phyloP scores from a whole-genome alignment of 768 basidiomycete species.

The Phaeotremella fagi region DNA sequence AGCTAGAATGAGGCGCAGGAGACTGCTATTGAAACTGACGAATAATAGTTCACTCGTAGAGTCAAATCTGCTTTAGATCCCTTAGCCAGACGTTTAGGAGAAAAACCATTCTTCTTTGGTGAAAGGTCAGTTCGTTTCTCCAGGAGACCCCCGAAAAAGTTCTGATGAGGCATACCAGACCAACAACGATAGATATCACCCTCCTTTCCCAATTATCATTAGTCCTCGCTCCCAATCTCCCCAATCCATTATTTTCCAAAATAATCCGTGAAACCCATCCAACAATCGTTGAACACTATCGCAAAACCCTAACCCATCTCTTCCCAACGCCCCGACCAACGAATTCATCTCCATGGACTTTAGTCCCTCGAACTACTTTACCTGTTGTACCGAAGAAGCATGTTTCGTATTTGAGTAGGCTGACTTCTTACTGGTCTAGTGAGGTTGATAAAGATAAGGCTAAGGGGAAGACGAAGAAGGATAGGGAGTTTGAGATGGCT shows the following conservation, averaged over 20 bases:
- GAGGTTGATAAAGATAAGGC: constrained; percentile 1
- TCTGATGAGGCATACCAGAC: constrained; percentile 14
- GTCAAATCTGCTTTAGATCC: constrained; percentile 28
- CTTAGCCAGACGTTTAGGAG: constrained; percentile 18
- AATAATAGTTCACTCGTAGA: constrained; percentile 19
- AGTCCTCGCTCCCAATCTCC: constrained; percentile 22
- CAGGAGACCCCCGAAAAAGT: no score
- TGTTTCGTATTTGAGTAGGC: background rate
- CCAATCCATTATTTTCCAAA: constrained; percentile 26
- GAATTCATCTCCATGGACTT: constrained; percentile 1
- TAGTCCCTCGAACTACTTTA: background rate
- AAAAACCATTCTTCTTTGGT: constrained; percentile 24
- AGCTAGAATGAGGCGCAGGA: background rate
- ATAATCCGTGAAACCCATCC: constrained; percentile 22
- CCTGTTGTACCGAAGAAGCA: background rate
- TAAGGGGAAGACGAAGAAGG: constrained; percentile 15
- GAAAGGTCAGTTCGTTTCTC: constrained; percentile 23
- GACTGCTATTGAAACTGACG: no score
- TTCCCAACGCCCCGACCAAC: constrained; percentile 4
- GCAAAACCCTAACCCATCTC: constrained; percentile 12
- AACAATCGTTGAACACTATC: constrained; percentile 23
- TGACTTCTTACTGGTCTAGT: background rate
- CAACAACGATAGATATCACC: constrained; percentile 20
- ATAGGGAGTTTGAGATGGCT: constrained; percentile 30
- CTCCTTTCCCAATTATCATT: constrained; percentile 30